phyloP scores from a whole-genome alignment of 345 rosid genomes.

The Populus euphratica region DNA sequence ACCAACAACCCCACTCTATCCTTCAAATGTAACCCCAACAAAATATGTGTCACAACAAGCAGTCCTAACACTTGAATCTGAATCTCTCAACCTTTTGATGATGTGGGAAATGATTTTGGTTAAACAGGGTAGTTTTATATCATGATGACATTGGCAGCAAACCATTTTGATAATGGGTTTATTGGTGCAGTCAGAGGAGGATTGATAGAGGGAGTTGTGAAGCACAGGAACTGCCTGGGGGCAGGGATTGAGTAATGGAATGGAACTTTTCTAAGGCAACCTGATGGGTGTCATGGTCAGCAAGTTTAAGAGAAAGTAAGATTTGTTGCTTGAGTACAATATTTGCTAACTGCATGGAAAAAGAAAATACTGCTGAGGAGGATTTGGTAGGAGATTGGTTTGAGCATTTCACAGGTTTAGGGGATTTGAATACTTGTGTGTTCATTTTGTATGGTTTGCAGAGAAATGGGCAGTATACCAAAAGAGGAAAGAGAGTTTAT shows the following conservation, averaged over 20 bases:
- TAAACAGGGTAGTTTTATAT: constrained; percentile 3
- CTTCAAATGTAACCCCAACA: constrained; percentile 21
- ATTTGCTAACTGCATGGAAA: constrained; percentile 11
- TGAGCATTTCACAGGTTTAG: background rate
- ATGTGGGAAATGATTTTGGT: constrained; percentile 11
- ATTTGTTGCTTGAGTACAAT: constrained; percentile 19
- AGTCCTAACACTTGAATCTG: constrained; percentile 21
- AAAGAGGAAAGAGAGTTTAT: background rate
- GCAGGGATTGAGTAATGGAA: constrained; percentile 1
- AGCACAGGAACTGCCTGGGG: constrained; percentile 16
- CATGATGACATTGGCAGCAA: constrained; percentile 14
- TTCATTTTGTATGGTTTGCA: constrained; percentile 5
- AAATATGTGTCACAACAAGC: constrained; percentile 15
- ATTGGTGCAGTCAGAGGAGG: constrained; percentile 13
- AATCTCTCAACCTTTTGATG: constrained; percentile 20
- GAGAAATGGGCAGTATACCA: background rate
- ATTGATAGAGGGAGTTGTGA: constrained; percentile 13
- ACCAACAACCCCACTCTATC: constrained; percentile 9
- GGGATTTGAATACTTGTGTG: background rate
- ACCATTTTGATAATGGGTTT: constrained; percentile 18
- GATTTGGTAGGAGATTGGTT: constrained; percentile 1
- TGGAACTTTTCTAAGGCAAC: constrained; percentile 16
- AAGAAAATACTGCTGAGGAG: constrained; percentile 3
- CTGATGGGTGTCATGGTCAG: constrained; percentile 21
- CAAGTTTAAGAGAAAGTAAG: constrained; percentile 19